phyloP scores from a whole-genome alignment of 2,329 filamentous ascomycete species.

The Ciborinia camelliae region DNA sequence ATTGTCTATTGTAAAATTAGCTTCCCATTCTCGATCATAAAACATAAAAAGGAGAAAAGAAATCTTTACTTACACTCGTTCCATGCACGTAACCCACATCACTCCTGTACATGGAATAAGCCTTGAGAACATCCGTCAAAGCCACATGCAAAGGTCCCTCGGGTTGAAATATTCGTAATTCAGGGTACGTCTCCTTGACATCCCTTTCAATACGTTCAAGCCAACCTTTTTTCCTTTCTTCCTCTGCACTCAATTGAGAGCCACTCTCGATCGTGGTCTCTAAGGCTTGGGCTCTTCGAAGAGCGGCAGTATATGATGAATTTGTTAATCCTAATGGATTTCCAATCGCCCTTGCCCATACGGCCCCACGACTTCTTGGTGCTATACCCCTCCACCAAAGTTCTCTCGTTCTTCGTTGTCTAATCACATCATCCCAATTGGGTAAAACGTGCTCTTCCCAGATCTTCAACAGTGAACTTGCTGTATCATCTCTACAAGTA shows the following conservation, averaged over 20 bases:
- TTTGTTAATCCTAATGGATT: slow-evolving; percentile 46
- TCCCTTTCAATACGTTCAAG: slow-evolving; percentile 63
- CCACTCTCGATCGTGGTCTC: slow-evolving; percentile 43
- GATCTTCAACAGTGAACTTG: slow-evolving; percentile 54
- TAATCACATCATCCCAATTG: slow-evolving; percentile 69
- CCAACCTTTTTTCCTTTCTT: slow-evolving; percentile 56
- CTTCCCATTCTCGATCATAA: not conserved
- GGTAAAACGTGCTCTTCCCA: slow-evolving; percentile 78
- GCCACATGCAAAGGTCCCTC: slow-evolving; percentile 59
- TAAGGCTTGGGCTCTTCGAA: slow-evolving; percentile 62
- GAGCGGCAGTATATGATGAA: slow-evolving; percentile 66
- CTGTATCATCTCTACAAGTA: slow-evolving; percentile 52
- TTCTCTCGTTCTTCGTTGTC: slow-evolving; percentile 66
- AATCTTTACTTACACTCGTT: slow-evolving; percentile 59
- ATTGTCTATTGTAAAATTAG: slow-evolving; percentile 52
- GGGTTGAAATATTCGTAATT: slow-evolving; percentile 64
- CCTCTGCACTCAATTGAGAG: slow-evolving; percentile 43
- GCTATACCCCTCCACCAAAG: slow-evolving; percentile 81
- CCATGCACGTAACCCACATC: slow-evolving; percentile 76
- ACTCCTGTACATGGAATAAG: slow-evolving; percentile 77
- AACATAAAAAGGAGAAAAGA: not conserved
- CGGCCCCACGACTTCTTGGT: slow-evolving; percentile 56
- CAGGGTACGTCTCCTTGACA: slow-evolving; percentile 64
- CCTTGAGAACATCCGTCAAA: slow-evolving; percentile 69
- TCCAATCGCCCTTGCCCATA: slow-evolving; percentile 38